These are phyloP conservation scores for Fonsecaea monophora DNA, from an alignment of 2,329 filamentous ascomycete genomes.

Conservation along the genomic window DNA sequence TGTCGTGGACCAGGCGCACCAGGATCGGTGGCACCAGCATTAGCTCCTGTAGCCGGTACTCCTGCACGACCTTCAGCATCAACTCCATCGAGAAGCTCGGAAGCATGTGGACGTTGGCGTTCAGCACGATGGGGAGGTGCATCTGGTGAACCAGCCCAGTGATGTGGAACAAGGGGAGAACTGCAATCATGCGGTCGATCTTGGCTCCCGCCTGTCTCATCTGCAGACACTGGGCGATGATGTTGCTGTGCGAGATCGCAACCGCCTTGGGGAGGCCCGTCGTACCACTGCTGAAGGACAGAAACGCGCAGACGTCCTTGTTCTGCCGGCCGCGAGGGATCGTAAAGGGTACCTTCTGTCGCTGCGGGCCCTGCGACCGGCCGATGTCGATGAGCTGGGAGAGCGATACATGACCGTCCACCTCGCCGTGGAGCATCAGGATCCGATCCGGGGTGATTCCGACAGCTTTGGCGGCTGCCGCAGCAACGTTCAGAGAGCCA, in stretches of 20 bases:
- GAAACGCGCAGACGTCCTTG: constrained; percentile 60
- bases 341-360: constrained; percentile 57
- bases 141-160: constrained; percentile 68
- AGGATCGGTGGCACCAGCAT: constrained; percentile 68
- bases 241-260: constrained; percentile 57
- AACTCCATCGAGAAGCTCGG: constrained; percentile 66
- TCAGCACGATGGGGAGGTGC: constrained; percentile 67
- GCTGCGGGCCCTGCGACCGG: constrained; percentile 46
- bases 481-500: constrained; percentile 58
- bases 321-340: constrained; percentile 56
- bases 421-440: constrained; percentile 63
- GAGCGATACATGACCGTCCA: constrained; percentile 56
- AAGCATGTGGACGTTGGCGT: constrained; percentile 71
- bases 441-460: constrained; percentile 60
- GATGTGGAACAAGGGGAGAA: constrained; percentile 65
- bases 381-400: constrained; percentile 45
- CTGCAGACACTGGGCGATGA: constrained; percentile 68
- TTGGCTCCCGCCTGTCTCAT: constrained; percentile 59
- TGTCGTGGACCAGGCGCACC: constrained; percentile 65
- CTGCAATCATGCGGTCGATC: constrained; percentile 60
- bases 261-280: constrained; percentile 46
- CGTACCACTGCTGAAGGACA: constrained; percentile 47
- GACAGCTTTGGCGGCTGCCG: constrained; percentile 60
- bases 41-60: constrained; percentile 62
- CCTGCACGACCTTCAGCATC: constrained; percentile 61